These are phyloP conservation scores for Cyberlindnera misumaiensis DNA, from an alignment of 805 yeast species.

Conservation along the genomic window DNA sequence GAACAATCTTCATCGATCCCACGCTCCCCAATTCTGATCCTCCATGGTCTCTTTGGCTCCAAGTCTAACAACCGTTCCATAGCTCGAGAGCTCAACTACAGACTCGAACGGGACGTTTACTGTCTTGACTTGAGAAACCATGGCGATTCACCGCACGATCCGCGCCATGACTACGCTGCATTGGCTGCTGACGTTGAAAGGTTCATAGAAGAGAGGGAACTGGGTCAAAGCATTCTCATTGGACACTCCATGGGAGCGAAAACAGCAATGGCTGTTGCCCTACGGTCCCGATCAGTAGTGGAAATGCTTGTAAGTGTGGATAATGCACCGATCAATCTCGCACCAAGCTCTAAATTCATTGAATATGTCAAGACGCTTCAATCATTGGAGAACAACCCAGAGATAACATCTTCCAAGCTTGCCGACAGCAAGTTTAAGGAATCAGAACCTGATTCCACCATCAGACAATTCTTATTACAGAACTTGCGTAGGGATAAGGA, in stretches of 20 bases:
- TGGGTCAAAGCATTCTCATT: constrained; percentile 49
- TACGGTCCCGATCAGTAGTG: constrained; percentile 58
- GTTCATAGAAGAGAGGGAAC: constrained; percentile 41
- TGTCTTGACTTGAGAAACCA: constrained; percentile 82
- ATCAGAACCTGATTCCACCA: constrained; percentile 51
- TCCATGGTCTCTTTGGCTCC: constrained; percentile 89
- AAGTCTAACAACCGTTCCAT: constrained; percentile 75
- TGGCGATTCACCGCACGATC: constrained; percentile 82
- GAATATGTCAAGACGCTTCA: constrained; percentile 59
- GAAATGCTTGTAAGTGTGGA: constrained; percentile 72
- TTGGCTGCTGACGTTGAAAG: constrained; percentile 80
- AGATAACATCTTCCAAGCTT: constrained; percentile 47
- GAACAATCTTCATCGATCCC: constrained; percentile 22
- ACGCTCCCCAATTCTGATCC: constrained; percentile 58
- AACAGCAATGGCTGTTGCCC: constrained; percentile 79
- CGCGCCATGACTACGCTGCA: constrained; percentile 68
- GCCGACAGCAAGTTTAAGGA: constrained; percentile 58
- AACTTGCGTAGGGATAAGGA: constrained; percentile 46
- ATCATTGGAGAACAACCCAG: constrained; percentile 43
- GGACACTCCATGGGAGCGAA: constrained; percentile 96
- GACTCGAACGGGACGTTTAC: constrained; percentile 50
- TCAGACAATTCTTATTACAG: constrained; percentile 74
- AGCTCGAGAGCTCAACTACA: constrained; percentile 48
- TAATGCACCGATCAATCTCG: constrained; percentile 75
- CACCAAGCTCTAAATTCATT: constrained; percentile 53